Evolutionary conservation across 2,329 filamentous ascomycete genomes (phyloP).

Genomic region (Talaromyces sp.): DNA sequence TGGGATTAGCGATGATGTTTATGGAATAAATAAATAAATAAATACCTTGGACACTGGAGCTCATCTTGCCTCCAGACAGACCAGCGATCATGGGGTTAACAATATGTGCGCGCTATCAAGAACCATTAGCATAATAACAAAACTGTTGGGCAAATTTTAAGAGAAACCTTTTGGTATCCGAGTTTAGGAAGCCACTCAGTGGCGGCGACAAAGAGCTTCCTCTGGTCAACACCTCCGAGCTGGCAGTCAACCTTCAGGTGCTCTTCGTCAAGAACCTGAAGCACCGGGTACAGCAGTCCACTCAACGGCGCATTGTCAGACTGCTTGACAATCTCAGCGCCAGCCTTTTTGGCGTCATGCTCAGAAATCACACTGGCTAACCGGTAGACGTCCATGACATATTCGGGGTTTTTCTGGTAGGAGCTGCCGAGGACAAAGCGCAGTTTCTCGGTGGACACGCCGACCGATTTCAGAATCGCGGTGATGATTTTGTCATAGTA

Average conservation of each 20-base stretch:
- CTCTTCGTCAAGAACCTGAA: constrained; percentile 89
- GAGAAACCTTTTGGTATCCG: constrained; percentile 68
- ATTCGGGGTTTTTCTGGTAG: constrained; percentile 63
- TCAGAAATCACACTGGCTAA: constrained; percentile 65
- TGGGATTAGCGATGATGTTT: background rate
- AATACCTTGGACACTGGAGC: constrained; percentile 53
- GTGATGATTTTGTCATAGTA: constrained; percentile 80
- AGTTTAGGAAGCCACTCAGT: constrained; percentile 80
- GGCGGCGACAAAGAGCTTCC: constrained; percentile 58
- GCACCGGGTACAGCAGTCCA: constrained; percentile 74
- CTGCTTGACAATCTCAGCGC: constrained; percentile 93
- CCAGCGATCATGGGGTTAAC: constrained; percentile 90
- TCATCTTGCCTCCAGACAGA: constrained; percentile 79
- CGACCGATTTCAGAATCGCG: constrained; percentile 67
- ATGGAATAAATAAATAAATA: background rate
- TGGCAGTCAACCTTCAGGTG: constrained; percentile 83
- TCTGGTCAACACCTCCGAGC: constrained; percentile 49
- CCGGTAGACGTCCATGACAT: constrained; percentile 85
- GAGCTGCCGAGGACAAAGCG: constrained; percentile 78
- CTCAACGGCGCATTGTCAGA: constrained; percentile 66
- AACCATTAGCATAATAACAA: too few species aligned
- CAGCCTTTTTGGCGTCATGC: constrained; percentile 82
- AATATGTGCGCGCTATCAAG: constrained; percentile 55
- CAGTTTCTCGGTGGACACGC: constrained; percentile 71
- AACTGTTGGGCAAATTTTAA: too few species aligned